These are phyloP conservation scores for Lentinus brumalis DNA, from an alignment of 768 basidiomycete species.

Conservation along the genomic window DNA sequence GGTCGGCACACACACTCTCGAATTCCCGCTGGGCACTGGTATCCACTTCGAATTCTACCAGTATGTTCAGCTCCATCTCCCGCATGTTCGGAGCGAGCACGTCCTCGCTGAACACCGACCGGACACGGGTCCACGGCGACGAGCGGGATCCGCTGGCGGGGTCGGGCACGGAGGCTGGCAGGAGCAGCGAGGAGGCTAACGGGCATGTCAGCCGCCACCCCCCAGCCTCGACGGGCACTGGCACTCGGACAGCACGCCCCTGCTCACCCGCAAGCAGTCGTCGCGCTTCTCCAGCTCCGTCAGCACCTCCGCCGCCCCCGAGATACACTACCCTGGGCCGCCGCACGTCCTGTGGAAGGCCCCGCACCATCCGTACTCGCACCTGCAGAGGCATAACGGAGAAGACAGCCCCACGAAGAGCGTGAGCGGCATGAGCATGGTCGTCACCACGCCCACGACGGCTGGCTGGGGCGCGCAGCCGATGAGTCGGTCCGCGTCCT, in stretches of 20 bases:
- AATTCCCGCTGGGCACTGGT: not conserved
- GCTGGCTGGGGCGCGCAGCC: slow-evolving; percentile 6
- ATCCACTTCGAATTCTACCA: not conserved
- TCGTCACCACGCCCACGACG: slow-evolving; percentile 3
- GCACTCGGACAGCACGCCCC: slow-evolving; percentile 14
- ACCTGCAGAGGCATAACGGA: slow-evolving; percentile 4
- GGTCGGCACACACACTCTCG: too few species aligned
- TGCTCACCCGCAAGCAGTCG: slow-evolving; percentile 10
- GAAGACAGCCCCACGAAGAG: slow-evolving; percentile 9
- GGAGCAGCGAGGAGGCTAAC: not conserved
- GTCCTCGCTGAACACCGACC: slow-evolving; percentile 2
- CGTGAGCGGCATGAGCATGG: not conserved
- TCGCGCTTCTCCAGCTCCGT: slow-evolving; percentile 2
- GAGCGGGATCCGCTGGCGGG: not conserved
- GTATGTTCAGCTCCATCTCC: slow-evolving; percentile 21
- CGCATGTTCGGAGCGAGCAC: slow-evolving; percentile 19
- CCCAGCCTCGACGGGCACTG: slow-evolving; percentile 5
- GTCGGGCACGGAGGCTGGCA: slow-evolving; percentile 1
- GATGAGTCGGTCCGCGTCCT: slow-evolving; percentile 18
- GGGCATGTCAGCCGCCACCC: not conserved
- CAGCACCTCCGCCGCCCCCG: not conserved
- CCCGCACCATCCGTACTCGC: not conserved
- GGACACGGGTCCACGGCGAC: not conserved
- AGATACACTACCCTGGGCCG: slow-evolving; percentile 11
- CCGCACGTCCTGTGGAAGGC: slow-evolving; percentile 26